Percentiles rank a stretch among this genome's conserved stretches.
Evolutionary conservation across 306 rosid genomes (phyloP).

Genomic region (Casuarina equisetifolia): DNA sequence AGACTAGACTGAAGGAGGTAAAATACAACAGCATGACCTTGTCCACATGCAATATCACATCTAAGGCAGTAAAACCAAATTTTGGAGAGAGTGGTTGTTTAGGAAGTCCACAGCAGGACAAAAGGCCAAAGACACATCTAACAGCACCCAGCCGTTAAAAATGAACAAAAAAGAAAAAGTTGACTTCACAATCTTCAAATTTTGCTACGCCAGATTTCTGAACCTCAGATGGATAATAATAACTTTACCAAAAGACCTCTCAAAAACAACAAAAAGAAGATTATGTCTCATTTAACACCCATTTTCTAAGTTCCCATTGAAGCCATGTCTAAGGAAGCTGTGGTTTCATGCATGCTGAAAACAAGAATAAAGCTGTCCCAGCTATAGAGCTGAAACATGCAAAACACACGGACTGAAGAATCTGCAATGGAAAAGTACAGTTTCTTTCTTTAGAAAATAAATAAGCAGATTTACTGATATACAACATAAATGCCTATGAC

Average conservation of each 20-base stretch:
- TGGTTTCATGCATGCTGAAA: constrained; percentile 2
- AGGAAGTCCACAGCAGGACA: constrained; percentile 1
- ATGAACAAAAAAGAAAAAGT: background rate
- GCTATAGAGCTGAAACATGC: background rate
- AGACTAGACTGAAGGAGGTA: background rate
- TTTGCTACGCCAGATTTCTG: background rate
- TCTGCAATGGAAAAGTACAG: constrained; percentile 15
- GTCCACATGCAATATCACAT: background rate
- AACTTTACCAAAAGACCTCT: background rate
- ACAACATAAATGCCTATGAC: background rate
- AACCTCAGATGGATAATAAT: background rate
- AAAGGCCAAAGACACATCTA: constrained; percentile 7
- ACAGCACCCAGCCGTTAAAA: constrained; percentile 1
- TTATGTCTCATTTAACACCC: constrained; percentile 8
- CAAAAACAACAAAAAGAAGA: constrained; percentile 7
- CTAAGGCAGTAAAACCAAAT: background rate
- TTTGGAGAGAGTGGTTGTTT: background rate
- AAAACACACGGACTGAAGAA: constrained; percentile 12
- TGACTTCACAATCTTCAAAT: background rate
- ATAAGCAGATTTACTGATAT: background rate
- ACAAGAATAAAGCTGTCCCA: background rate
- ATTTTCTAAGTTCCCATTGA: constrained; percentile 5
- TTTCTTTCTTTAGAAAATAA: constrained; percentile 14
- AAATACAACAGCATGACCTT: background rate
- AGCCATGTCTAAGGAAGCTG: constrained; percentile 14